Base-by-base conservation (phyloP, 2,329 filamentous ascomycete genomes). In the Aspergillus niger region DNA sequence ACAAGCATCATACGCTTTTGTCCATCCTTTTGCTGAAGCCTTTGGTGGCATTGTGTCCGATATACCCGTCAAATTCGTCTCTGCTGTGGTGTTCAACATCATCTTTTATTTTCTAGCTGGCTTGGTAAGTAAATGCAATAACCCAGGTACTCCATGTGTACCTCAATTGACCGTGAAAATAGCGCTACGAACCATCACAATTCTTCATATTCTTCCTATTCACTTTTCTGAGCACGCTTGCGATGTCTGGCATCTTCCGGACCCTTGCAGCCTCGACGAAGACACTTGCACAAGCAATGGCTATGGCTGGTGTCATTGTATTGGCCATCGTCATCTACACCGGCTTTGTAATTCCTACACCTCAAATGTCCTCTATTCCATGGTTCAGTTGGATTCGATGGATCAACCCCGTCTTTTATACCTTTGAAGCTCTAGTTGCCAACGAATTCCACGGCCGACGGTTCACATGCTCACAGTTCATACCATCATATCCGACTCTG, bases 11-110 rank as follows among this genome's bases (percentile, higher is more conserved):
- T 97, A 97, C 72, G 92, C 92, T 8, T 84, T 97, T 22, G 96
- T 97, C 67, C 93, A 96, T 73, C 92, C 94, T 0, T 93, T 90
- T 7, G 88, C 92, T 15, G 92, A 97, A 80, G 91, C 92, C 13
- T 83, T 92, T 59, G 88, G 91, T 0, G 94, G 91, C 3, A 94
- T 97, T 85, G 78, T 97, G 22, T 89, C 87, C 59, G 93, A 97
- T 69, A 79, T 97, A 77, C 93, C 93, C 0, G 91, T 92, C 76
- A 97, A 95, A 74, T 79, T 97, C 20, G 53, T 79, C 20, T 92
- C 92, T 66, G 79, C 86, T 1, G 83, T 93, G 60, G 77, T 86
- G 1, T 96, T 96, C 82, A 96, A 97, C 74, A 61, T 93, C 26
- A 83, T 87, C 1, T 79, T 97, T 6, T 97, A 97, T 79, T 97